phyloP scores from a whole-genome alignment of 352 stramenopile species.

The Phytophthora palmivora region DNA sequence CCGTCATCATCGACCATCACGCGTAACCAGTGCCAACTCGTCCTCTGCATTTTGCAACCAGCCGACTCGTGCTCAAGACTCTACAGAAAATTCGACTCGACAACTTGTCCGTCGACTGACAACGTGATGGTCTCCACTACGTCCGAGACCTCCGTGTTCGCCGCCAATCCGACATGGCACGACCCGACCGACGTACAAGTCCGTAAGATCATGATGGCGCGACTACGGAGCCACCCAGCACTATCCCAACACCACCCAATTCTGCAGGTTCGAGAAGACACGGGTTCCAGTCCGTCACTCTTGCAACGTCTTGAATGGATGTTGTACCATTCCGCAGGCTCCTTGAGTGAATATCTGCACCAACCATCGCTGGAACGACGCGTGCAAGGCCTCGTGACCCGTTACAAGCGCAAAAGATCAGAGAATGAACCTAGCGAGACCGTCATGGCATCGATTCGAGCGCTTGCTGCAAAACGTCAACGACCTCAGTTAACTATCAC shows the following conservation, averaged over 20 bases:
- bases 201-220: conserved; percentile 59
- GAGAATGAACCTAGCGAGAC: conserved; percentile 24
- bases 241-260: conserved; percentile 40
- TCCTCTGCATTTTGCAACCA: conserved; percentile 34
- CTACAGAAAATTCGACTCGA: conserved; percentile 12
- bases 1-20: conserved; percentile 18
- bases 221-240: conserved; percentile 44
- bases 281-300: conserved; percentile 48
- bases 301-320: conserved; percentile 81
- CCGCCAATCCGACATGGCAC: conserved; percentile 34
- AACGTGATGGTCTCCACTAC: conserved; percentile 18
- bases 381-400: conserved; percentile 76
- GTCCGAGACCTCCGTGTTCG: conserved; percentile 12
- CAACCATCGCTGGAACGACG: conserved; percentile 67
- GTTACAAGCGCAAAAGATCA: conserved; percentile 52
- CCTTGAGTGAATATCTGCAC: conserved; percentile 72
- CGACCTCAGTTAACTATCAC: conserved; percentile 20
- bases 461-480: conserved; percentile 22
- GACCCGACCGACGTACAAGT: conserved; percentile 48
- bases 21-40: not conserved
- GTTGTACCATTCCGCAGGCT: conserved; percentile 74
- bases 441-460: conserved; percentile 15
- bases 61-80: conserved; percentile 21
- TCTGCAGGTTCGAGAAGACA: conserved; percentile 28
- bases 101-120: not conserved